Conservation (phyloP, 805 yeast genomes). For the Candida sphagnicola region DNA sequence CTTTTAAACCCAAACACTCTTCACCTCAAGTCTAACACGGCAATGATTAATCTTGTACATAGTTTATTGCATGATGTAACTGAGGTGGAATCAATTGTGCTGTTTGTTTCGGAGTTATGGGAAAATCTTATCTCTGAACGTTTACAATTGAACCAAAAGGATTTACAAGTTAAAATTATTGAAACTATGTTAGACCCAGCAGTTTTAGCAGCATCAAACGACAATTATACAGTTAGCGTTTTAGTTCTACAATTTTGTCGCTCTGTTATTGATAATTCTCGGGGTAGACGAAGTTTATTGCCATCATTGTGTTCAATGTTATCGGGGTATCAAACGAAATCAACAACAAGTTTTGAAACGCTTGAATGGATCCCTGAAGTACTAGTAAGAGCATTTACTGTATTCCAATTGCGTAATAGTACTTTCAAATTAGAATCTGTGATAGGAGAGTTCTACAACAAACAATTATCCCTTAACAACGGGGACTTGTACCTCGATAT, state of each 20-base stretch:
- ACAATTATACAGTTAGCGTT: constrained; percentile 20
- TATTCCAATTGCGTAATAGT: constrained; percentile 53
- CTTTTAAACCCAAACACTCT: constrained; percentile 16
- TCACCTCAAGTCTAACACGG: constrained; percentile 20
- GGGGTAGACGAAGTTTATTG: constrained; percentile 63
- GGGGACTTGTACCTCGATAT: constrained; percentile 32
- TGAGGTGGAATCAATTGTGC: constrained; percentile 19
- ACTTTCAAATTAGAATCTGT: constrained; percentile 58
- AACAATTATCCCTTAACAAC: constrained; percentile 25
- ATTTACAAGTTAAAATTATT: constrained; percentile 56
- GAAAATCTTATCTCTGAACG: constrained; percentile 51
- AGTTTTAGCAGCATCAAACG: constrained; percentile 35
- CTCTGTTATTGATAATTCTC: constrained; percentile 46
- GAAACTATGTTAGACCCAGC: constrained; percentile 42
- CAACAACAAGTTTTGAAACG: constrained; percentile 31
- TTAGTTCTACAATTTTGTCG: constrained; percentile 30
- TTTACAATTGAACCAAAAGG: constrained; percentile 60
- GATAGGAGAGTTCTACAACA: constrained; percentile 51
- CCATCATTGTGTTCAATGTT: constrained; percentile 54
- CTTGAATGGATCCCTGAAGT: constrained; percentile 50
- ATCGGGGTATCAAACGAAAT: constrained; percentile 37
- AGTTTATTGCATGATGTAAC: constrained; percentile 9
- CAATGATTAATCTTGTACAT: constrained; percentile 18
- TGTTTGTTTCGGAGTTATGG: constrained; percentile 51
- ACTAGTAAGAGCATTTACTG: constrained; percentile 41